Conservation (phyloP, 78 protist species). For the Capsaspora owczarzaki region DNA sequence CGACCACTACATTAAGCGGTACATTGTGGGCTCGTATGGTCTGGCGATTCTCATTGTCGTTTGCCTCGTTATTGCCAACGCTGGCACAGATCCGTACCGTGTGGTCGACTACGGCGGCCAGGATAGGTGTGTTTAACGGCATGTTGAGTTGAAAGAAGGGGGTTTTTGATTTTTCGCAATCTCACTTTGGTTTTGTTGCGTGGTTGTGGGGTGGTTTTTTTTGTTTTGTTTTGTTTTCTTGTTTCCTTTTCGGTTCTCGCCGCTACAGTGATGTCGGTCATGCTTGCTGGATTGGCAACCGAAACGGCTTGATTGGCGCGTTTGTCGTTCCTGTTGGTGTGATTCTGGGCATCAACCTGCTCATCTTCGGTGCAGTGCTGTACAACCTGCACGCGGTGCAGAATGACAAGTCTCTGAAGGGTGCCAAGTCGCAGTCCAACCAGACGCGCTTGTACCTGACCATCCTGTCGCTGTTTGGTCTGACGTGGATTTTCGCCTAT, state of each 20-base stretch:
- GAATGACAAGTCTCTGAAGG: too few relatives aligned
- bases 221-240: background rate
- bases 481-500: slow-evolving; percentile 1
- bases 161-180: background rate
- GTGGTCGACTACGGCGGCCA: too few relatives aligned
- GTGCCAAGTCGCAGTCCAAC: too few relatives aligned
- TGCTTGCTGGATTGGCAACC: background rate
- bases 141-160: too few relatives aligned
- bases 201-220: too few relatives aligned
- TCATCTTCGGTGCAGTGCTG: background rate
- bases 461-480: background rate
- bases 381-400: background rate
- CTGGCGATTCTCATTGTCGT: background rate
- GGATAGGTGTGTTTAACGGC: too few relatives aligned
- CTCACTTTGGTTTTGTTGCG: background rate
- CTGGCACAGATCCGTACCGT: too few relatives aligned
- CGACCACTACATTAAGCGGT: background rate
- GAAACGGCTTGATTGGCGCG: background rate
- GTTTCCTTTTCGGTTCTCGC: background rate
- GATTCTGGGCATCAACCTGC: background rate
- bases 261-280: background rate
- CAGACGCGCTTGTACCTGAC: too few relatives aligned
- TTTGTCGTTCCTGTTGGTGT: background rate
- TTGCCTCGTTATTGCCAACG: too few relatives aligned
- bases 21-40: background rate